These are phyloP conservation scores for Sporothrix sp. DNA, from an alignment of 2,329 filamentous ascomycete species.

Conservation along the genomic window DNA sequence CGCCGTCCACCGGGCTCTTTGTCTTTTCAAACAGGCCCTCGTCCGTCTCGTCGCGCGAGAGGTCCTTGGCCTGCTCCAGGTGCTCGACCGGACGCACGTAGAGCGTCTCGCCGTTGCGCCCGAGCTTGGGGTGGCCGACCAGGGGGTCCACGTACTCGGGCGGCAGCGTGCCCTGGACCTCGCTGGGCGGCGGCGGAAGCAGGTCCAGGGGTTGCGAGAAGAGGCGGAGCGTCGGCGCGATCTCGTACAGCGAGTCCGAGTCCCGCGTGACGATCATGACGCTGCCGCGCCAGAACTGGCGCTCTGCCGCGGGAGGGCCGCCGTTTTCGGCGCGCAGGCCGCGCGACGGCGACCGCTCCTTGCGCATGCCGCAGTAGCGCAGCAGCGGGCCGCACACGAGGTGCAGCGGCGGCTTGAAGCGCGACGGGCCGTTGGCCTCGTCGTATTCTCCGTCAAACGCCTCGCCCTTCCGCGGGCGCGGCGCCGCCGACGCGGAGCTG, in stretches of 20 bases:
- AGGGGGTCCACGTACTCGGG: slow-evolving; percentile 84
- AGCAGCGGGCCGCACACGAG: slow-evolving; percentile 85
- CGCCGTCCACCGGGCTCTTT: slow-evolving; percentile 41
- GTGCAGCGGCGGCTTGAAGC: slow-evolving; percentile 74
- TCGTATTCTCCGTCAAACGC: slow-evolving; percentile 60
- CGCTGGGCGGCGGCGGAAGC: slow-evolving; percentile 64
- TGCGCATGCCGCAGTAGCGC: slow-evolving; percentile 75
- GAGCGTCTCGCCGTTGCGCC: slow-evolving; percentile 72
- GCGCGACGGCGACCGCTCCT: slow-evolving; percentile 41
- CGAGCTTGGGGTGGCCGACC: slow-evolving; percentile 76
- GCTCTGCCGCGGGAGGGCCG: slow-evolving; percentile 34
- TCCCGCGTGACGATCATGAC: slow-evolving; percentile 94
- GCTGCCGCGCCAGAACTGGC: slow-evolving; percentile 84
- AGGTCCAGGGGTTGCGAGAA: slow-evolving; percentile 83
- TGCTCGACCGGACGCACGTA: slow-evolving; percentile 87
- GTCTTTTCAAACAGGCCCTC: slow-evolving; percentile 70
- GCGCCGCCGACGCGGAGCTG: slow-evolving; percentile 33
- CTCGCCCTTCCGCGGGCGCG: slow-evolving; percentile 45
- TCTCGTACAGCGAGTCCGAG: slow-evolving; percentile 69
- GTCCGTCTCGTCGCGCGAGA: slow-evolving; percentile 71
- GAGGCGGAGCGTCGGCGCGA: slow-evolving; percentile 67
- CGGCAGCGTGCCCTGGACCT: slow-evolving; percentile 55
- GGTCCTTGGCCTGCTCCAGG: slow-evolving; percentile 64
- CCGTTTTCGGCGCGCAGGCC: slow-evolving; percentile 27
- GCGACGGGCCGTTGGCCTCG: slow-evolving; percentile 52